A percentile compares a stretch with the other conserved stretches of the same genome.
phyloP scores from a whole-genome alignment of 2,329 filamentous ascomycete genomes.

The Neurospora sp. region DNA sequence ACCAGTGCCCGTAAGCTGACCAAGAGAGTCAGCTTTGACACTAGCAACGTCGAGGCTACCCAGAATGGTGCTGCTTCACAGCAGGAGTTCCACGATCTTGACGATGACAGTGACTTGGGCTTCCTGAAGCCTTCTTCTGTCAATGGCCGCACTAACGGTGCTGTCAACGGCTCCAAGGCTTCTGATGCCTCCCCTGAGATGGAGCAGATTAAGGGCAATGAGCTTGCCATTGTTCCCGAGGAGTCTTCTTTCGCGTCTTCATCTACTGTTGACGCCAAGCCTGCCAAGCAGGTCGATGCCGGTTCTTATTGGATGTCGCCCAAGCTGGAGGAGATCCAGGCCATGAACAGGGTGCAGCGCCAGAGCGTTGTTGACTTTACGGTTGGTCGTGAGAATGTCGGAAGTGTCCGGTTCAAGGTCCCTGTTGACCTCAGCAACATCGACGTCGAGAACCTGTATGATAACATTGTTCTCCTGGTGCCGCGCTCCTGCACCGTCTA shows the following conservation, averaged over 20 bases:
- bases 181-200: slow-evolving; percentile 39
- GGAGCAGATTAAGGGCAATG: slow-evolving; percentile 63
- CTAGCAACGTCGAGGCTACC: slow-evolving; percentile 41
- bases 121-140: slow-evolving; percentile 42
- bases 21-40: slow-evolving; percentile 90
- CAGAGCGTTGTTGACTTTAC: slow-evolving; percentile 65
- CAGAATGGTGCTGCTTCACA: slow-evolving; percentile 35
- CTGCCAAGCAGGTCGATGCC: slow-evolving; percentile 30
- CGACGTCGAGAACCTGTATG: slow-evolving; percentile 71
- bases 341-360: slow-evolving; percentile 72
- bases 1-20: slow-evolving; percentile 46
- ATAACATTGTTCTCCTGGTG: slow-evolving; percentile 64
- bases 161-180: slow-evolving; percentile 32
- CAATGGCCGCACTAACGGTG: slow-evolving; percentile 8
- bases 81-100: slow-evolving; percentile 23
- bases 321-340: slow-evolving; percentile 60
- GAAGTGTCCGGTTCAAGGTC: slow-evolving; percentile 70
- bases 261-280: slow-evolving; percentile 28
- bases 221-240: slow-evolving; percentile 72
- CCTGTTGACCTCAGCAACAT: slow-evolving; percentile 75
- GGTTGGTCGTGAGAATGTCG: slow-evolving; percentile 74
- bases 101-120: slow-evolving; percentile 35
- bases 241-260: slow-evolving; percentile 26
- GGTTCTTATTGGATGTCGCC: slow-evolving; percentile 87
- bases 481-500: slow-evolving; percentile 85